Evolutionary conservation across 2,329 filamentous ascomycete species (phyloP).

Genomic region (Ceratocystis huliohia): DNA sequence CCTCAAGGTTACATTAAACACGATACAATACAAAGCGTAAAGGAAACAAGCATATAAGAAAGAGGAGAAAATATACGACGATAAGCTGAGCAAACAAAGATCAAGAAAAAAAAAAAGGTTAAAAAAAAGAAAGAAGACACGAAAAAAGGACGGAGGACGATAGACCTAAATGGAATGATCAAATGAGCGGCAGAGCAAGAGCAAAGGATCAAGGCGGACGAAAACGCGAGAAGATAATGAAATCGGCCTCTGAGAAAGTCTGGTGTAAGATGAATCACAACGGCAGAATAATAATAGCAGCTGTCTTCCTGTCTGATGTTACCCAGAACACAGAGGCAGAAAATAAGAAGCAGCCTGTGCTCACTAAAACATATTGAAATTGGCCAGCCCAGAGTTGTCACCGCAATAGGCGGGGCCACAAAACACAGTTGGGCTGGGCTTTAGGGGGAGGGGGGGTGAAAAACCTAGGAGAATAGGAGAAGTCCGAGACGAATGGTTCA

Average conservation of each 20-base stretch:
- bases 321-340: background rate
- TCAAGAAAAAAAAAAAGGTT: background rate
- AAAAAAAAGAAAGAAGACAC: background rate
- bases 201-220: background rate
- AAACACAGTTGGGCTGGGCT: background rate
- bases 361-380: background rate
- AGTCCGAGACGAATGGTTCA: too few species aligned
- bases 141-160: background rate
- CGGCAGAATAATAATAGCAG: background rate
- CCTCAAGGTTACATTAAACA: background rate
- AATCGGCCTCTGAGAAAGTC: background rate
- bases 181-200: background rate
- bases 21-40: background rate
- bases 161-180: constrained; percentile 4
- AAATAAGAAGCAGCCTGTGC: background rate
- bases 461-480: too few species aligned
- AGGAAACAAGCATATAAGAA: background rate
- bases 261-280: background rate
- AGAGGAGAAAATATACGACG: background rate
- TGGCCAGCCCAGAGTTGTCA: background rate
- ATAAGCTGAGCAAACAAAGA: background rate
- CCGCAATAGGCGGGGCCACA: background rate
- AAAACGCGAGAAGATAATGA: background rate
- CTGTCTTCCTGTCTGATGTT: background rate
- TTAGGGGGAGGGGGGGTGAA: background rate